Conservation (phyloP, 345 rosid genomes). For the Geranium rotundifolium region DNA sequence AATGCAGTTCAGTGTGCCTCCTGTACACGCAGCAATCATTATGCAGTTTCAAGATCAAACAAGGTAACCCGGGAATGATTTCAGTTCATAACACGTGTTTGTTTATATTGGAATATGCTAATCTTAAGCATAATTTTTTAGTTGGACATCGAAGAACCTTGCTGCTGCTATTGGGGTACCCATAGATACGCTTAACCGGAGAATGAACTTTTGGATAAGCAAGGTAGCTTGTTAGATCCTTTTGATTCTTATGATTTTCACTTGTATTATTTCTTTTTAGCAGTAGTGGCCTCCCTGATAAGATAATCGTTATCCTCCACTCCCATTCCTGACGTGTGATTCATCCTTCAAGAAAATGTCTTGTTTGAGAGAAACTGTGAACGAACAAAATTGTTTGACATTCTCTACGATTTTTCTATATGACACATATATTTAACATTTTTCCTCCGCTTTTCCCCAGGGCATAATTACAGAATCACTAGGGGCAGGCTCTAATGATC, state of each 20-base stretch:
- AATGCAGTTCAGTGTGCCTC: constrained; percentile 69
- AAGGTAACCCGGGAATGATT: constrained; percentile 32
- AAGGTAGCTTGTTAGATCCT: constrained; percentile 37
- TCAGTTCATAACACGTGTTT: neutral
- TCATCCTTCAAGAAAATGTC: too few relatives aligned
- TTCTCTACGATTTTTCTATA: neutral
- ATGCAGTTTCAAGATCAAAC: constrained; percentile 89
- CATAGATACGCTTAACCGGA: constrained; percentile 52
- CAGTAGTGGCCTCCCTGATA: neutral
- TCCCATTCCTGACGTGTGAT: too few relatives aligned
- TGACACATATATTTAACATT: neutral
- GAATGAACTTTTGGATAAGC: constrained; percentile 82
- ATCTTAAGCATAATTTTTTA: constrained; percentile 17
- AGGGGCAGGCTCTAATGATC: constrained; percentile 35
- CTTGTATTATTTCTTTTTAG: neutral
- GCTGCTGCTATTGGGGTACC: constrained; percentile 65
- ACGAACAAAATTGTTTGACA: neutral
- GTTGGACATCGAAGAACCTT: constrained; percentile 78
- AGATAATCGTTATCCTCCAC: neutral
- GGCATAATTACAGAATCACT: constrained; percentile 72
- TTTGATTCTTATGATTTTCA: constrained; percentile 3
- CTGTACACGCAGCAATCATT: constrained; percentile 80
- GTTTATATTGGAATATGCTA: neutral
- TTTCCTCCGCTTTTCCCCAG: constrained; percentile 21
- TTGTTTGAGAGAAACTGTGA: too few relatives aligned